Evolutionary conservation across 805 yeast species (phyloP).

Genomic region (Yarrowia porcina): DNA sequence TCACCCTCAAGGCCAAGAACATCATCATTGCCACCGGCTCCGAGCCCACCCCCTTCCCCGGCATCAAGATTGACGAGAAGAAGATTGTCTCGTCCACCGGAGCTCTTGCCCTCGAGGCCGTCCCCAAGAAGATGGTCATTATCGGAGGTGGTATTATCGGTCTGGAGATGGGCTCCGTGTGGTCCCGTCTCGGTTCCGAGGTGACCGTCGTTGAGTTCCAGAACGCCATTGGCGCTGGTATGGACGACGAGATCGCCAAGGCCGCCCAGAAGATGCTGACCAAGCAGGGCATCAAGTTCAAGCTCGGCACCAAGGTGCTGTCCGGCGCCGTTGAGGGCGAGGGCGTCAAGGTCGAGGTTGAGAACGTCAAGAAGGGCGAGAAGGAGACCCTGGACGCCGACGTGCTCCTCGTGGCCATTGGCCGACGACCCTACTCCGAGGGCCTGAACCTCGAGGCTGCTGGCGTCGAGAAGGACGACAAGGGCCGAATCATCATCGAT

Average conservation of each 20-base stretch:
- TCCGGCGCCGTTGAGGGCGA: slow-evolving; percentile 88
- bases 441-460: slow-evolving; percentile 85
- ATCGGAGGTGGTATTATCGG: slow-evolving; percentile 99
- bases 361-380: slow-evolving; percentile 83
- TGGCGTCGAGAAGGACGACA: slow-evolving; percentile 87
- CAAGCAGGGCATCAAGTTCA: slow-evolving; percentile 94
- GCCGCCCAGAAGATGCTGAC: slow-evolving; percentile 81
- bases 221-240: slow-evolving; percentile 91
- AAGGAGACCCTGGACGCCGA: slow-evolving; percentile 80
- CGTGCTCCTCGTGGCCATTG: slow-evolving; percentile 92
- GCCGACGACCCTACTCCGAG: slow-evolving; percentile 95
- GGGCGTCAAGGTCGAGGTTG: slow-evolving; percentile 78
- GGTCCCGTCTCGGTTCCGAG: slow-evolving; percentile 91
- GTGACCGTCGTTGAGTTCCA: slow-evolving; percentile 93
- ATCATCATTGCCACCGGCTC: slow-evolving; percentile 97
- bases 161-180: slow-evolving; percentile 98
- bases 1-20: slow-evolving; percentile 73
- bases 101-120: slow-evolving; percentile 73
- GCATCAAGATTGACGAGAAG: slow-evolving; percentile 93
- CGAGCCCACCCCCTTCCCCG: slow-evolving; percentile 98
- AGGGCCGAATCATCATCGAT: slow-evolving; percentile 92
- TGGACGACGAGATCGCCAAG: slow-evolving; percentile 95
- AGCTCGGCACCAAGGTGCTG: slow-evolving; percentile 85
- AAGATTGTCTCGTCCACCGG: slow-evolving; percentile 97
- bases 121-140: slow-evolving; percentile 87